Evolutionary conservation across 2,329 filamentous ascomycete species (phyloP).

Genomic region (Fusarium subglutinans): DNA sequence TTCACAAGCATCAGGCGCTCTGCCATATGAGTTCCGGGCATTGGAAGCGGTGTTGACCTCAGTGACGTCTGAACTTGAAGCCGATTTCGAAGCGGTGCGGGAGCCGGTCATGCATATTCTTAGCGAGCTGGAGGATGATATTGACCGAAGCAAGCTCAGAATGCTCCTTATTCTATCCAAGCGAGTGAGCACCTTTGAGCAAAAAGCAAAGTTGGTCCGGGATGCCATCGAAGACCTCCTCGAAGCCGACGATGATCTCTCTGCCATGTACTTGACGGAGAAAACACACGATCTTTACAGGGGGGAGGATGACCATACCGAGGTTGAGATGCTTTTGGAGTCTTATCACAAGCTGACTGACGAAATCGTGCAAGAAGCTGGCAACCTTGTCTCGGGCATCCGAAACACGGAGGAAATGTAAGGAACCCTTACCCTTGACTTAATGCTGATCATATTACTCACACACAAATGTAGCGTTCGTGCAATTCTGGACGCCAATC

Average conservation of each 20-base stretch:
- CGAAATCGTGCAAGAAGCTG: conserved; percentile 95
- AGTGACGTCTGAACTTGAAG: conserved; percentile 89
- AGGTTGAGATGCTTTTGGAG: conserved; percentile 96
- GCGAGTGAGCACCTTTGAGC: conserved; percentile 95
- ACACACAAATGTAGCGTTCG: conserved; percentile 72
- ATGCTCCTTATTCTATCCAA: conserved; percentile 94
- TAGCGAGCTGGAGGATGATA: conserved; percentile 92
- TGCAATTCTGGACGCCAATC: conserved; percentile 96
- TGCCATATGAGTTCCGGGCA: conserved; percentile 96
- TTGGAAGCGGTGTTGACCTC: conserved; percentile 95
- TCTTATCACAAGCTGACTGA: conserved; percentile 98
- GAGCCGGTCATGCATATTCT: conserved; percentile 92
- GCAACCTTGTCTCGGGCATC: conserved; percentile 92
- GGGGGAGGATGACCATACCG: conserved; percentile 87
- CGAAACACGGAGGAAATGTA: conserved; percentile 99
- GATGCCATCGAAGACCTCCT: conserved; percentile 95
- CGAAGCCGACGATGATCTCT: conserved; percentile 94
- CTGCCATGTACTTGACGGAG: conserved; percentile 95
- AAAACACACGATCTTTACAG: conserved; percentile 78
- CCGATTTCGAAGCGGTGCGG: conserved; percentile 92
- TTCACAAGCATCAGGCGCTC: conserved; percentile 61
- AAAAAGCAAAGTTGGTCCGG: conserved; percentile 92
- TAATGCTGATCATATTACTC: conserved; percentile 8
- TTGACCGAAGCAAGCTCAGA: conserved; percentile 91
- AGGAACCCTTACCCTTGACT: conserved; percentile 46